A percentile compares a stretch with the other conserved stretches of the same genome.
Conservation (phyloP, 177 flowering plant species). For the Tripterygium wilfordii region DNA sequence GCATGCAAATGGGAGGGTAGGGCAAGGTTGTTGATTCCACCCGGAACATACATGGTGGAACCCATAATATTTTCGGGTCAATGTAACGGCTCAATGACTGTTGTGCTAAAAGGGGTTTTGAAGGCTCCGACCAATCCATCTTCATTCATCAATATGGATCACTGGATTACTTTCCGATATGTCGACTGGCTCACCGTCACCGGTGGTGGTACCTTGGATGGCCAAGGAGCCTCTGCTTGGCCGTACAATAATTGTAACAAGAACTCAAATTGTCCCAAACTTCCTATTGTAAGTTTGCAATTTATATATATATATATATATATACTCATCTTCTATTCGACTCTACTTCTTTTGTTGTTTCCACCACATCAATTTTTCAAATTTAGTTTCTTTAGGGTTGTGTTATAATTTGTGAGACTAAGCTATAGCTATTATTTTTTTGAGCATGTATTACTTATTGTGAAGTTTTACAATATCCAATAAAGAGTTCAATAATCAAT, state of each 20-base stretch:
- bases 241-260: constrained; percentile 4
- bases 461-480: too few species aligned
- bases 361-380: too few species aligned
- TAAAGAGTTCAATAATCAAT: too few species aligned
- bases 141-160: neutral
- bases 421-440: too few species aligned
- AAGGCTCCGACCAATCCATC: constrained; percentile 10
- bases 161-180: constrained; percentile 12
- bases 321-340: too few species aligned
- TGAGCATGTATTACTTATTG: too few species aligned
- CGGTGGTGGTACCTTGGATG: constrained; percentile 27
- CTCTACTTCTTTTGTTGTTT: too few species aligned
- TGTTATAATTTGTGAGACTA: too few species aligned
- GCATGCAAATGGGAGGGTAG: constrained; percentile 17
- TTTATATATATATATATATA: constrained; percentile 1
- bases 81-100: neutral
- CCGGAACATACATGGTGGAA: constrained; percentile 10
- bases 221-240: constrained; percentile 24
- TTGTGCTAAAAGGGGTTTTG: constrained; percentile 13
- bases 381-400: too few species aligned
- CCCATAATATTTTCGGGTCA: constrained; percentile 11
- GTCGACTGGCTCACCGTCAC: constrained; percentile 7
- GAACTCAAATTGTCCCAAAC: constrained; percentile 7
- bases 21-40: constrained; percentile 14
- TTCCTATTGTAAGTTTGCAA: constrained; percentile 14